phyloP scores from a whole-genome alignment of 805 yeast genomes.

The Wickerhamiella spandovensis region DNA sequence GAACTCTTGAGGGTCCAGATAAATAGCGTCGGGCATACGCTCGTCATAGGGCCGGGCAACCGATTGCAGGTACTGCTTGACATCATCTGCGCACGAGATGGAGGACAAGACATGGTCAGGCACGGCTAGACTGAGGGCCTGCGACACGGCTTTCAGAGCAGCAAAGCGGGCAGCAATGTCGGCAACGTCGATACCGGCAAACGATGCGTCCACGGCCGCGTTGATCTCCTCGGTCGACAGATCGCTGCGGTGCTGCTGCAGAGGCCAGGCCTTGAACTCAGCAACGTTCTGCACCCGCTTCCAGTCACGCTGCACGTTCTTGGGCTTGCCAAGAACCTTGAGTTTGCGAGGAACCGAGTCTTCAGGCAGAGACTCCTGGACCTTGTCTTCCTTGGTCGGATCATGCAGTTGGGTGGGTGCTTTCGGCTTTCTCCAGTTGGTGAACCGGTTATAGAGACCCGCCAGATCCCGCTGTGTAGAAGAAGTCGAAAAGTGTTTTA shows the following conservation, averaged over 20 bases:
- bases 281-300: constrained; percentile 9
- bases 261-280: constrained; percentile 23
- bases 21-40: constrained; percentile 63
- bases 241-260: constrained; percentile 13
- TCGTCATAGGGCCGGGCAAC: constrained; percentile 39
- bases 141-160: constrained; percentile 36
- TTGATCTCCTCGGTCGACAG: constrained; percentile 11
- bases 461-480: constrained; percentile 7
- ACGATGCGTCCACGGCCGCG: constrained; percentile 5
- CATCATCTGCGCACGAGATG: constrained; percentile 28
- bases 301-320: constrained; percentile 9
- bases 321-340: constrained; percentile 16
- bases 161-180: constrained; percentile 39
- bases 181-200: constrained; percentile 5
- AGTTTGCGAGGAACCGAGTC: constrained; percentile 15
- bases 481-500: constrained; percentile 2
- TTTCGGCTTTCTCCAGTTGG: constrained; percentile 11
- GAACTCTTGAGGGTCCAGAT: constrained; percentile 42
- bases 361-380: constrained; percentile 10
- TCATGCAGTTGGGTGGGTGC: constrained; percentile 11
- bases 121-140: constrained; percentile 36
- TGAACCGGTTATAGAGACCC: constrained; percentile 10
- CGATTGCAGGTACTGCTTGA: constrained; percentile 29
- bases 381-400: constrained; percentile 14
- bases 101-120: constrained; percentile 38